phyloP scores from a whole-genome alignment of 768 basidiomycete genomes.

The Megacollybia marginata region DNA sequence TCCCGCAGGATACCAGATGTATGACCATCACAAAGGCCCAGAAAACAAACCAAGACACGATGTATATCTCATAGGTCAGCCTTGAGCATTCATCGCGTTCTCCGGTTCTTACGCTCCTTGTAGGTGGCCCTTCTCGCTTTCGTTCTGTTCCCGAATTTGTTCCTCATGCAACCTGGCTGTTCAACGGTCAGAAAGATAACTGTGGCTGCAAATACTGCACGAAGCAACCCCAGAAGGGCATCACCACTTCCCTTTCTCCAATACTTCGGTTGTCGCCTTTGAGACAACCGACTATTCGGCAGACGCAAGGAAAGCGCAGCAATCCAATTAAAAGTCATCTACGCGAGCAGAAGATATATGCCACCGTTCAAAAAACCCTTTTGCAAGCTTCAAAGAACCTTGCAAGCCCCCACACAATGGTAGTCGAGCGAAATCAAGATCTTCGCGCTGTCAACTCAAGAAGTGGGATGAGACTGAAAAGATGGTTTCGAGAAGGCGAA shows the following conservation, averaged over 20 bases:
- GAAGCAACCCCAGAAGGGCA: conserved; percentile 60
- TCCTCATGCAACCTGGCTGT: conserved; percentile 78
- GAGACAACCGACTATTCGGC: conserved; percentile 16
- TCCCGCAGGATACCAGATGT: conserved; percentile 65
- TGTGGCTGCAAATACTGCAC: conserved; percentile 78
- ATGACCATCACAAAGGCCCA: conserved; percentile 67
- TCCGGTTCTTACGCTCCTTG: background rate
- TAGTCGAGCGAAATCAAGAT: conserved; percentile 58
- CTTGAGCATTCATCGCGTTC: no score
- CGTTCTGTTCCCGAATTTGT: conserved; percentile 83
- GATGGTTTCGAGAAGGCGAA: conserved; percentile 65
- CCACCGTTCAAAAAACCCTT: conserved; percentile 31
- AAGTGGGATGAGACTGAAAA: conserved; percentile 35
- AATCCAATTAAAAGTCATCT: background rate
- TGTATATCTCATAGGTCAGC: conserved; percentile 66
- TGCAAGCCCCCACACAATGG: conserved; percentile 37
- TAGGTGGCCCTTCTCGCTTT: conserved; percentile 49
- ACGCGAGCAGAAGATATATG: conserved; percentile 18
- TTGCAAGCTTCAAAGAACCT: conserved; percentile 19
- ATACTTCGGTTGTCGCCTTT: conserved; percentile 21
- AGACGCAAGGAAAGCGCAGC: conserved; percentile 6
- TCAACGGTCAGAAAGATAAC: conserved; percentile 43
- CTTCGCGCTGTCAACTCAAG: conserved; percentile 48
- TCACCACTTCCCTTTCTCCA: conserved; percentile 50
- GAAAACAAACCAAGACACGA: conserved; percentile 54